Evolutionary conservation across 176 grass and related monocot species (phyloP).

Genomic region (Raddia guianensis): DNA sequence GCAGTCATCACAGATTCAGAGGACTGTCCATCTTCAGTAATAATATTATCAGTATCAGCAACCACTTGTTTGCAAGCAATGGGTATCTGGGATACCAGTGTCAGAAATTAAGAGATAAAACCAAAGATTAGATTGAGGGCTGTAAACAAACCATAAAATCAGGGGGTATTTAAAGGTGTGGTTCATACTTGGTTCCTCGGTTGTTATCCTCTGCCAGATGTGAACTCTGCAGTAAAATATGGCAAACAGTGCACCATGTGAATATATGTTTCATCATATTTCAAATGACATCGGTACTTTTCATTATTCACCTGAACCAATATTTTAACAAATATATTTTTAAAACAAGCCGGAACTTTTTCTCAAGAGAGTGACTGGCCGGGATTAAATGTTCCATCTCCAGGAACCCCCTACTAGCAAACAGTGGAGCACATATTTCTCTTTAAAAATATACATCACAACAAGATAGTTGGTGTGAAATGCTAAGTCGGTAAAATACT

Average conservation of each 20-base stretch:
- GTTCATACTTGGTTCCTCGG: conserved; percentile 63
- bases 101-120: background rate
- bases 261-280: conserved; percentile 25
- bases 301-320: background rate
- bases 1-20: background rate
- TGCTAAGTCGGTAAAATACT: background rate
- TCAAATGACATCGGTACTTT: conserved; percentile 5
- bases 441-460: background rate
- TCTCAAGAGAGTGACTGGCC: no score
- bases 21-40: conserved; percentile 90
- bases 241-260: conserved; percentile 22
- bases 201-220: conserved; percentile 77
- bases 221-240: conserved; percentile 48
- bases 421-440: no score
- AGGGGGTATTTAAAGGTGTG: no score
- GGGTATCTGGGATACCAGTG: conserved; percentile 63
- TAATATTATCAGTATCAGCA: conserved; percentile 61
- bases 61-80: conserved; percentile 46
- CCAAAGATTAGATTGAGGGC: conserved; percentile 5
- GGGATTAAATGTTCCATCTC: no score
- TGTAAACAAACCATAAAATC: background rate
- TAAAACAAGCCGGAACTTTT: no score
- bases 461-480: background rate
- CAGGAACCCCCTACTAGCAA: no score
- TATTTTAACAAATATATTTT: background rate